Evolutionary conservation across 345 rosid genomes (phyloP).

Genomic region (Acer negundo): DNA sequence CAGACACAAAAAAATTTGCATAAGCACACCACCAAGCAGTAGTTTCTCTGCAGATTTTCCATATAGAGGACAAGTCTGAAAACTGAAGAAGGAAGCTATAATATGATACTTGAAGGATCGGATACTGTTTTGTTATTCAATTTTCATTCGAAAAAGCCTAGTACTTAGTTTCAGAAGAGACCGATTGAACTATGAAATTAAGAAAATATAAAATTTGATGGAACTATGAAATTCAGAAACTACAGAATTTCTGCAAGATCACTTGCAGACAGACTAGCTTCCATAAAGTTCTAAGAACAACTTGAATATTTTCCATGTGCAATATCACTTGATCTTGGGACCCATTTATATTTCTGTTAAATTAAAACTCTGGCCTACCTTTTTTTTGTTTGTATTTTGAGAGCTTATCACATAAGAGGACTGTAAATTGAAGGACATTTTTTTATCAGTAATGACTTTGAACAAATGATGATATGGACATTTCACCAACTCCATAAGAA

Average conservation of each 20-base stretch:
- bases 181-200: not conserved
- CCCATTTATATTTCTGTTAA: no score
- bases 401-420: not conserved
- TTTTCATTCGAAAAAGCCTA: not conserved
- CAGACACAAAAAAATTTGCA: not conserved
- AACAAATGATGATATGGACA: not conserved
- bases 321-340: not conserved
- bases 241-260: no score
- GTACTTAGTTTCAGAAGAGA: not conserved
- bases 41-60: not conserved
- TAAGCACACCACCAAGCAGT: not conserved
- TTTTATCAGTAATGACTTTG: no score
- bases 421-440: not conserved
- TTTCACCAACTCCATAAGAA: not conserved
- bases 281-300: not conserved
- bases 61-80: slow-evolving; percentile 28
- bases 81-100: slow-evolving; percentile 14
- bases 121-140: not conserved
- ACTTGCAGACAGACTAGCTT: not conserved
- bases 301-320: not conserved
- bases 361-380: no score
- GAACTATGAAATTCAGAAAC: no score
- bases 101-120: not conserved
- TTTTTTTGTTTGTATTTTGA: not conserved
- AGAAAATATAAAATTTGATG: no score